Evolutionary conservation across 1,139 yeast genomes (phyloP).

Genomic region (Fermentozyma sake): DNA sequence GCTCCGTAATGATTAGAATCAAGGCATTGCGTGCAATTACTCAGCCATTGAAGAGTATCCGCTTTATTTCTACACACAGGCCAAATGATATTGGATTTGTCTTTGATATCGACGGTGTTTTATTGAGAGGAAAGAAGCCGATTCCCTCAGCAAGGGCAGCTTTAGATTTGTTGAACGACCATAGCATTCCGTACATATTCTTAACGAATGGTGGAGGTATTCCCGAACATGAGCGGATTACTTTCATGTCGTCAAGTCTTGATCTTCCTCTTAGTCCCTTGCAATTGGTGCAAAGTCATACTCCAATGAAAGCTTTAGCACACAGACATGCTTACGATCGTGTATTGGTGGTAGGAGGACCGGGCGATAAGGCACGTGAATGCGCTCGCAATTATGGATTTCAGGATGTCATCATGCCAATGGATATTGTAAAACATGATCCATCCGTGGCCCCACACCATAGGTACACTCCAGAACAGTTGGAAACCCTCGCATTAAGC

Average conservation of each 20-base stretch:
- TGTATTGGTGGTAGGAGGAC: conserved; percentile 83
- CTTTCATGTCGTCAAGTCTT: conserved; percentile 49
- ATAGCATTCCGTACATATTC: conserved; percentile 73
- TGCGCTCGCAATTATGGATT: conserved; percentile 84
- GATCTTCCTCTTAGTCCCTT: conserved; percentile 48
- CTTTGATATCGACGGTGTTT: conserved; percentile 84
- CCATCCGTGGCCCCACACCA: conserved; percentile 76
- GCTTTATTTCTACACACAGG: no score
- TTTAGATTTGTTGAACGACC: conserved; percentile 48
- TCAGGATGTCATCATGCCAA: conserved; percentile 68
- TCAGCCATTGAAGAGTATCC: no score
- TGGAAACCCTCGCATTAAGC: conserved; percentile 39
- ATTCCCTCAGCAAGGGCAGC: conserved; percentile 69
- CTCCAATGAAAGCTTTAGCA: conserved; percentile 72
- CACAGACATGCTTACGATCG: conserved; percentile 42
- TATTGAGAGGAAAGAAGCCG: conserved; percentile 68
- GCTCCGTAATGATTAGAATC: no score
- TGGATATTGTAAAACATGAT: conserved; percentile 57
- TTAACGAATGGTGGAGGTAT: conserved; percentile 94
- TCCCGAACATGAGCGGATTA: conserved; percentile 59
- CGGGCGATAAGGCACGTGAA: conserved; percentile 58
- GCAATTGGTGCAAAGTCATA: conserved; percentile 86
- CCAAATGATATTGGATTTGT: conserved; percentile 29
- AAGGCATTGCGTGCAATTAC: no score
- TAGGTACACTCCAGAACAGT: conserved; percentile 44